Percentiles rank a stretch among this genome's conserved stretches.
These are phyloP conservation scores for Acorus gramineus DNA, from an alignment of 106 monocot genomes.

Conservation along the genomic window DNA sequence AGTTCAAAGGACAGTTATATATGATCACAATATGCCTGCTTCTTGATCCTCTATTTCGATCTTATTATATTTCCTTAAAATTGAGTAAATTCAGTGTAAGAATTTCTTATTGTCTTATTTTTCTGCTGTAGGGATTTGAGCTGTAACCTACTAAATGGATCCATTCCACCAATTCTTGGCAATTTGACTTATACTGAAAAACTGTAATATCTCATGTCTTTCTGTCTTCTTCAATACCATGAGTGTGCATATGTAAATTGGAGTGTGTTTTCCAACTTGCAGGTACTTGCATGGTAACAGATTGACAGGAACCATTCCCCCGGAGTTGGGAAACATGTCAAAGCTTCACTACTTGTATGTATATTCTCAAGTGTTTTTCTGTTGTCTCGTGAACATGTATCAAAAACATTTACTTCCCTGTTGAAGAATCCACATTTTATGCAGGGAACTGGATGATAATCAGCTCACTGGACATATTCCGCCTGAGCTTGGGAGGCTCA, in stretches of 20 bases:
- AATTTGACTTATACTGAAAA: constrained; percentile 96
- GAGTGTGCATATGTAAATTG: not conserved
- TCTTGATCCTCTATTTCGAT: no score
- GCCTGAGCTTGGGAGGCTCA: constrained; percentile 61
- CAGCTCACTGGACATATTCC: constrained; percentile 55
- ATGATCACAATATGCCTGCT: no score
- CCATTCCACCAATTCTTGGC: constrained; percentile 84
- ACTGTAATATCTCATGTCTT: constrained; percentile 41
- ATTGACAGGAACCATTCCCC: constrained; percentile 74
- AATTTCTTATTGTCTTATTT: not conserved
- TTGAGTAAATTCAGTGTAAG: no score
- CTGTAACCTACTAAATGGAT: constrained; percentile 57
- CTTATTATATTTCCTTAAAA: no score
- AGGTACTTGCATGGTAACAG: constrained; percentile 89
- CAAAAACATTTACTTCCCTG: no score
- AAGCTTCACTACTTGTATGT: constrained; percentile 80
- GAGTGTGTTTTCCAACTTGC: not conserved
- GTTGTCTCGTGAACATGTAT: not conserved
- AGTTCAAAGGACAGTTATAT: no score
- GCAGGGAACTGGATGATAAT: constrained; percentile 92
- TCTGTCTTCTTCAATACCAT: no score
- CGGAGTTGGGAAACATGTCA: constrained; percentile 91
- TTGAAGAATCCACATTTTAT: not conserved
- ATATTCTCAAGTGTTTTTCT: not conserved
- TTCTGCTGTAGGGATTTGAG: constrained; percentile 68